Percentiles rank a stretch among this genome's conserved stretches.
phyloP scores from a whole-genome alignment of 163 green algal species.

The Scenedesmus sp. region DNA sequence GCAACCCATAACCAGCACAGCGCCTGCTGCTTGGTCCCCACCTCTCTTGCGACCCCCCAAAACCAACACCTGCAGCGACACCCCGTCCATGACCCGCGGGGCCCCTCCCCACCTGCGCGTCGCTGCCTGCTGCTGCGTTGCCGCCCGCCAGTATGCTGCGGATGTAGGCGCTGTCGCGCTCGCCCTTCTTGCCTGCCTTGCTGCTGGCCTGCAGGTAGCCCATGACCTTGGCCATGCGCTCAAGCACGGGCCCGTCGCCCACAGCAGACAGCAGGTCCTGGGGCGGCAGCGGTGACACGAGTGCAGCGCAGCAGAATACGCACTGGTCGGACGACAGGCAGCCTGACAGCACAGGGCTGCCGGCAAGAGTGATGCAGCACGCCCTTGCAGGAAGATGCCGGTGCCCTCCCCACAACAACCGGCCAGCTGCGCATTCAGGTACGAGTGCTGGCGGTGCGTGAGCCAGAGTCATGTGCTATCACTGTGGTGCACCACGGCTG shows the following conservation, averaged over 20 bases:
- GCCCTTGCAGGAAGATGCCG: neutral
- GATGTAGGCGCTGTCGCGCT: slow-evolving; percentile 67
- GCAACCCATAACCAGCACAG: too few relatives aligned
- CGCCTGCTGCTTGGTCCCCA: too few relatives aligned
- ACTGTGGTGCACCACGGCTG: too few relatives aligned
- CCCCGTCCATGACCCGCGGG: too few relatives aligned
- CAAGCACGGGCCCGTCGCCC: slow-evolving; percentile 79
- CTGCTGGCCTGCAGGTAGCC: slow-evolving; percentile 80
- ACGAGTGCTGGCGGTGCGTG: too few relatives aligned
- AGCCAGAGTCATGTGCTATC: too few relatives aligned
- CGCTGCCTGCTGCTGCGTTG: slow-evolving; percentile 27
- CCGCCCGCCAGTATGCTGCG: slow-evolving; percentile 56
- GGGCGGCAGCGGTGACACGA: neutral
- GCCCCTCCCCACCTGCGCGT: slow-evolving; percentile 28
- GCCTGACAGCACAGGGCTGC: neutral
- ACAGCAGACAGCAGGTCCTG: slow-evolving; percentile 69
- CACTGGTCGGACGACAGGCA: neutral
- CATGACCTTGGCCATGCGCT: slow-evolving; percentile 89
- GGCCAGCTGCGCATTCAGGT: too few relatives aligned
- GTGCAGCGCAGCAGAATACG: too few relatives aligned
- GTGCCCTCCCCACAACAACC: too few relatives aligned
- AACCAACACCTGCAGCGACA: too few relatives aligned
- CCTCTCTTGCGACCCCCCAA: too few relatives aligned
- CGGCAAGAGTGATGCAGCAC: too few relatives aligned
- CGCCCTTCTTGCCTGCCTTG: slow-evolving; percentile 63